These are phyloP conservation scores for Leishmania arabica DNA, from an alignment of 208 protist genomes.

Conservation along the genomic window DNA sequence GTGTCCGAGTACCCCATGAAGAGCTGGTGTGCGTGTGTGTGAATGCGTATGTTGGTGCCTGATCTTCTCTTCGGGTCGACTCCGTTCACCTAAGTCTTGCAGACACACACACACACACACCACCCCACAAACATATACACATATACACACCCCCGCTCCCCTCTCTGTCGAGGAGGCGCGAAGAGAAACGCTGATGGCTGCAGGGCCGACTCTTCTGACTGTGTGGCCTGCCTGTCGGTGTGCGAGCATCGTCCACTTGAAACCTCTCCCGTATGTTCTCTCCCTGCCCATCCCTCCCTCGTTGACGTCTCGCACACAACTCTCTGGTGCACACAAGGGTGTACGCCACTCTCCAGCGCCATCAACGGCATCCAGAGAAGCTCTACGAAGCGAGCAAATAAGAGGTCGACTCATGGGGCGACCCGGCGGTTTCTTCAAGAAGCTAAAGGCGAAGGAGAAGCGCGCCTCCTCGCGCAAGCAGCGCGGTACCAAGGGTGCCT, in stretches of 20 bases:
- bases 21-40: background rate
- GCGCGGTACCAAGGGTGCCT: slow-evolving; percentile 82
- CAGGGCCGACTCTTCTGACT: background rate
- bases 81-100: background rate
- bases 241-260: background rate
- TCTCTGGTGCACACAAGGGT: background rate
- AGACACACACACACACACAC: slow-evolving; percentile 6
- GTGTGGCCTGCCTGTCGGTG: background rate
- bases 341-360: background rate
- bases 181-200: background rate
- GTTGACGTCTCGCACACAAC: slow-evolving; percentile 3
- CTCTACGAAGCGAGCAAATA: background rate
- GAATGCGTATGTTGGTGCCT: background rate
- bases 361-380: background rate
- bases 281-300: background rate
- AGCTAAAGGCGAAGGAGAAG: slow-evolving; percentile 79
- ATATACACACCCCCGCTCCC: background rate
- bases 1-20: background rate
- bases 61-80: slow-evolving; percentile 3
- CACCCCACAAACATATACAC: background rate
- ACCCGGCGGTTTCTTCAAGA: slow-evolving; percentile 84
- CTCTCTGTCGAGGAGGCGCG: background rate
- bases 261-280: background rate
- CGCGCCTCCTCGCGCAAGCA: slow-evolving; percentile 38
- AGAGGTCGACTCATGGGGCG: slow-evolving; percentile 43